Evolutionary conservation across 306 rosid species (phyloP).

Genomic region (Astragalus glycyphyllos): DNA sequence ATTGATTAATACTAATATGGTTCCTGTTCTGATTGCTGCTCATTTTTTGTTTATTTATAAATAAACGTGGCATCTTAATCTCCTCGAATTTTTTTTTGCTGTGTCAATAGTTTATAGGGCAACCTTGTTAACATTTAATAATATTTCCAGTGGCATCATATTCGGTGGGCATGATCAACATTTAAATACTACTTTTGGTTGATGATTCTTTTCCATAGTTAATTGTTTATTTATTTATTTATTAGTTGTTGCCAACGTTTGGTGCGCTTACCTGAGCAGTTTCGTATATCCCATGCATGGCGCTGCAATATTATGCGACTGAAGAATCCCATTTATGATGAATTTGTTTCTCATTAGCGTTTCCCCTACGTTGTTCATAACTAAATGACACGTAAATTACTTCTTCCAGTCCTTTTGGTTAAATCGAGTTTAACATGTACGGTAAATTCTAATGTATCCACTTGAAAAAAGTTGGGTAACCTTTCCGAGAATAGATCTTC

Average conservation of each 20-base stretch:
- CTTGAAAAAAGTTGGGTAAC: too few relatives aligned
- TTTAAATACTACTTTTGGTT: conserved; percentile 28
- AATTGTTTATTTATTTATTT: conserved; percentile 8
- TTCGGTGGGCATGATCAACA: conserved; percentile 40
- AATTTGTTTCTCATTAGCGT: too few relatives aligned
- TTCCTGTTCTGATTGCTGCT: conserved; percentile 46
- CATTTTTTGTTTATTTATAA: conserved; percentile 31
- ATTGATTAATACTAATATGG: conserved; percentile 44
- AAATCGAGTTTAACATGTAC: too few relatives aligned
- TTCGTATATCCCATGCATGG: too few relatives aligned
- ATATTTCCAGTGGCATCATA: conserved; percentile 45
- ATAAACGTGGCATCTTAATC: conserved; percentile 62
- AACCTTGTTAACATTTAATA: conserved; percentile 34
- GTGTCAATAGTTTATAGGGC: conserved; percentile 10
- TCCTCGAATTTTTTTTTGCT: conserved; percentile 60
- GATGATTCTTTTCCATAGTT: conserved; percentile 3
- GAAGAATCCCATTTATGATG: too few relatives aligned
- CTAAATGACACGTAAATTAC: too few relatives aligned
- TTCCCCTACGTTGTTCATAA: too few relatives aligned
- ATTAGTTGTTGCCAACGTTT: conserved; percentile 19
- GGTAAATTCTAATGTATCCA: too few relatives aligned
- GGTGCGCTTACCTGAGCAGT: conserved; percentile 19
- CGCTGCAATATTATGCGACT: too few relatives aligned
- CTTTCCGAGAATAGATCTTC: too few relatives aligned
- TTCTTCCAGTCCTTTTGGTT: too few relatives aligned